Base-by-base conservation (phyloP, 345 rosid species). In the Mercurialis annua region DNA sequence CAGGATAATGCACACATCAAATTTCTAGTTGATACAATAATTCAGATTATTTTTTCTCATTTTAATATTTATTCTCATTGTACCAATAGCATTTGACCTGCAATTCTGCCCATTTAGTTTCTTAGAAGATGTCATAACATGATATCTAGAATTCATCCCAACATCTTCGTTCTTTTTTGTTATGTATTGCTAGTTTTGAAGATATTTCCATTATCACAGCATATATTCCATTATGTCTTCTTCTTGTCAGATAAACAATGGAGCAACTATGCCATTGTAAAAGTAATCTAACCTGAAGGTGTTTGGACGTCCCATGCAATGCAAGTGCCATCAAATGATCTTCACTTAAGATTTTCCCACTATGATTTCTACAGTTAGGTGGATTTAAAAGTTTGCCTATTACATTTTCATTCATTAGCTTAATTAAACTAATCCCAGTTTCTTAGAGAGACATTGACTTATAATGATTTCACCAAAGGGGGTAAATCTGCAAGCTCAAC, bases 401-500 rank as follows among this genome's bases (percentile, higher is more conserved):
- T 1, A 34, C 34, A n/a, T 56, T 55, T 67, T 24, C 53, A 56
- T 24, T 56, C 40, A 43, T 42, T 59, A 29, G 29, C 29, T 67
- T 14, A 20, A 6, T 12, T 31, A 31, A 20, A 6, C 6, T 31
- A 31, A 48, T 67, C 21, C 16, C 55, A 43, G n/a, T 12, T n/a
- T 40, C 43, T 43, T 12, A 43, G 24, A 24, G 6, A 24, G 36
- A 48, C 6, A 67, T 30, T 30, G 11, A 21, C 29, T 43, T 46
- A 27, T 17, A 46, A 57, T 24, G 46, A 46, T 64, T 62, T 66
- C 36, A 23, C 44, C 51, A 21, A n/a, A 62, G 38, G 38, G 21
- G 31, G 26, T 18, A 59, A n/a, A 29, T 33, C n/a, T 61, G 56
- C 30, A 46, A 9, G 56, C 60, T 77, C 48, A 66, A 20, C 50